A percentile compares a stretch with the other conserved stretches of the same genome.
Conservation (phyloP, 2,329 filamentous ascomycete species). For the Balansia obtecta region DNA sequence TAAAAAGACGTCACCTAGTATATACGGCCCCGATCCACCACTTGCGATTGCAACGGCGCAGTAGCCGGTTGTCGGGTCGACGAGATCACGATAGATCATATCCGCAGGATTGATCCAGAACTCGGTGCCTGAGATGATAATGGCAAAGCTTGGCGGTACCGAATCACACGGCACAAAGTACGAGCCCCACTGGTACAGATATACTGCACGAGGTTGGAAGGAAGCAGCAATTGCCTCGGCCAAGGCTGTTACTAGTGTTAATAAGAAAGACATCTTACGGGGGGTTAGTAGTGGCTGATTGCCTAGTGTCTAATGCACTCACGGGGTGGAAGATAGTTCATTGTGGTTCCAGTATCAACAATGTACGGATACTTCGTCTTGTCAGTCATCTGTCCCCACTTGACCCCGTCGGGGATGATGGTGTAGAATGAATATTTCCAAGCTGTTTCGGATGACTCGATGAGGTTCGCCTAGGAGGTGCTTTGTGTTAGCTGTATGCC, state of each 20-base stretch:
- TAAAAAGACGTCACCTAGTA: conserved; percentile 37
- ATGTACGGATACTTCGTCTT: conserved; percentile 34
- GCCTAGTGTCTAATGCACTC: conserved; percentile 11
- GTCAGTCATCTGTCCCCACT: conserved; percentile 29
- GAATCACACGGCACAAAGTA: conserved; percentile 39
- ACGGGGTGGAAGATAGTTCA: conserved; percentile 38
- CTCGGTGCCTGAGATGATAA: conserved; percentile 29
- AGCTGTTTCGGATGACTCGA: conserved; percentile 22
- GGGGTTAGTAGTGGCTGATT: neutral
- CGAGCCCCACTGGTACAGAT: conserved; percentile 31
- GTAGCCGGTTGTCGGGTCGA: conserved; percentile 31
- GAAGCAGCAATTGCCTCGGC: conserved; percentile 33
- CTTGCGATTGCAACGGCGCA: conserved; percentile 35
- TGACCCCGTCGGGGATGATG: conserved; percentile 35
- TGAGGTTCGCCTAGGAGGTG: conserved; percentile 29
- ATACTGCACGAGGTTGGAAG: conserved; percentile 34
- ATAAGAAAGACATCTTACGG: neutral
- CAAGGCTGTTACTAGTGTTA: conserved; percentile 21
- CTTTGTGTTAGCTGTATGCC: neutral
- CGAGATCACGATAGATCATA: conserved; percentile 30
- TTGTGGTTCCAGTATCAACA: conserved; percentile 39
- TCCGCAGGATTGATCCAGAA: conserved; percentile 37
- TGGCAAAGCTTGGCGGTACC: conserved; percentile 30
- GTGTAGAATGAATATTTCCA: conserved; percentile 41
- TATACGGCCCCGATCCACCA: conserved; percentile 32